phyloP scores from a whole-genome alignment of 352 stramenopile species.

The Phytopythium ostracodes region DNA sequence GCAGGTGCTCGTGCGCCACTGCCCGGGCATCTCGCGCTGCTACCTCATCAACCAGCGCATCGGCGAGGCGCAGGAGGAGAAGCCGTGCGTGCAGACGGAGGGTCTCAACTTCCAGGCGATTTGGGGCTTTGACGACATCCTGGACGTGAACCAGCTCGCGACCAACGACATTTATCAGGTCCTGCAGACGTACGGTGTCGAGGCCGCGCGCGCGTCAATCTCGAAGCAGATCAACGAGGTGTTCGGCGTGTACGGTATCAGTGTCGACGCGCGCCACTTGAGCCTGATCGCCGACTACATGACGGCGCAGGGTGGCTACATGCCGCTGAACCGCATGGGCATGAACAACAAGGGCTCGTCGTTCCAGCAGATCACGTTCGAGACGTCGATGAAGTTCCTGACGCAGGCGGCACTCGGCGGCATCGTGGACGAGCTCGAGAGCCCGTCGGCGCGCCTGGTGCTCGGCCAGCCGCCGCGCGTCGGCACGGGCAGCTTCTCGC shows the following conservation, averaged over 20 bases:
- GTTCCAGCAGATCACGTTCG: conserved; percentile 99
- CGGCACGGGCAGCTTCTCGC: conserved; percentile 95
- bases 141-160: conserved; percentile 94
- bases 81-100: conserved; percentile 90
- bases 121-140: conserved; percentile 90
- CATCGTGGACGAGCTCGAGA: conserved; percentile 89
- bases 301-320: conserved; percentile 97
- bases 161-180: conserved; percentile 99
- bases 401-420: conserved; percentile 92
- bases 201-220: conserved; percentile 96
- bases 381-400: conserved; percentile 99
- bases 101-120: conserved; percentile 99
- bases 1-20: conserved; percentile 85
- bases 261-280: conserved; percentile 97
- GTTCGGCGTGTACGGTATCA: conserved; percentile 99
- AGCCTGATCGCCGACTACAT: conserved; percentile 99
- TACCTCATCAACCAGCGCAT: conserved; percentile 89
- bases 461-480: conserved; percentile 92
- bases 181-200: conserved; percentile 96
- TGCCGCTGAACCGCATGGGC: conserved; percentile 96
- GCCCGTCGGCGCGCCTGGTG: conserved; percentile 94
- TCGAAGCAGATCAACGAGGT: conserved; percentile 98
- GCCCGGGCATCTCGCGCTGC: conserved; percentile 84
- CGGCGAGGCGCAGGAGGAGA: conserved; percentile 72
- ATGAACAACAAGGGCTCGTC: conserved; percentile 96